Conservation (phyloP, 306 rosid species). For the Oxytropis ochrocephala region DNA sequence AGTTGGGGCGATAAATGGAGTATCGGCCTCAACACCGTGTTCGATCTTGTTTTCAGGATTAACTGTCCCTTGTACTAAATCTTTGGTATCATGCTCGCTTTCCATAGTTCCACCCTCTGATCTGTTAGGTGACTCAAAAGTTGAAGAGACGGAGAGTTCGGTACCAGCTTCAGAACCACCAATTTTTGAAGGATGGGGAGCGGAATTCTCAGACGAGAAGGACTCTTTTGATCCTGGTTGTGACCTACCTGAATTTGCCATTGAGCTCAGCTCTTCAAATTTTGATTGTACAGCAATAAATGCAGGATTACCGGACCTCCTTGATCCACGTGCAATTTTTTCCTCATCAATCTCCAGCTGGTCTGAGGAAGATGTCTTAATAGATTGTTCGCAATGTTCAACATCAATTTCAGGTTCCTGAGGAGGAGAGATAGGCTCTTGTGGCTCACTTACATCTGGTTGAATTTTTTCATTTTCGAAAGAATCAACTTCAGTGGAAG, state of each 20-base stretch:
- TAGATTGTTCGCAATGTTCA: slow-evolving; percentile 46
- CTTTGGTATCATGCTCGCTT: slow-evolving; percentile 42
- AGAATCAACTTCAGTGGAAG: slow-evolving; percentile 25
- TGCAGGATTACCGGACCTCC: slow-evolving; percentile 60
- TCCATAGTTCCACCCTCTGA: slow-evolving; percentile 53
- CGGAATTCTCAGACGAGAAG: slow-evolving; percentile 35
- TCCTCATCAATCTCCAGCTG: slow-evolving; percentile 65
- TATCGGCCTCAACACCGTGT: slow-evolving; percentile 28
- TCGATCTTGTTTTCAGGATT: slow-evolving; percentile 25
- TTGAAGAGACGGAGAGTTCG: slow-evolving; percentile 78
- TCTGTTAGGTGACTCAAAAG: slow-evolving; percentile 81
- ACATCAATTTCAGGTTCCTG: slow-evolving; percentile 41
- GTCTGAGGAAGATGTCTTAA: slow-evolving; percentile 53
- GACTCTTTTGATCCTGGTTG: slow-evolving; percentile 46
- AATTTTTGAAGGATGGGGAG: slow-evolving; percentile 37
- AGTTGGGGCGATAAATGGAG: slow-evolving; percentile 12
- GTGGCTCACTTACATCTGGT: slow-evolving; percentile 26
- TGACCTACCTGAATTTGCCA: slow-evolving; percentile 34
- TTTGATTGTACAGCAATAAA: slow-evolving; percentile 71
- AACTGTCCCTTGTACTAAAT: slow-evolving; percentile 35
- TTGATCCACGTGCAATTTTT: slow-evolving; percentile 49
- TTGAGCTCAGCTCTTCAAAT: slow-evolving; percentile 57
- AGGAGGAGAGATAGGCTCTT: slow-evolving; percentile 32
- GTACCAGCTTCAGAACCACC: slow-evolving; percentile 82
- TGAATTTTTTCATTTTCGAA: slow-evolving; percentile 24